Base-by-base conservation (phyloP, 805 yeast species). In the Tetrapisispora pingtungensis region DNA sequence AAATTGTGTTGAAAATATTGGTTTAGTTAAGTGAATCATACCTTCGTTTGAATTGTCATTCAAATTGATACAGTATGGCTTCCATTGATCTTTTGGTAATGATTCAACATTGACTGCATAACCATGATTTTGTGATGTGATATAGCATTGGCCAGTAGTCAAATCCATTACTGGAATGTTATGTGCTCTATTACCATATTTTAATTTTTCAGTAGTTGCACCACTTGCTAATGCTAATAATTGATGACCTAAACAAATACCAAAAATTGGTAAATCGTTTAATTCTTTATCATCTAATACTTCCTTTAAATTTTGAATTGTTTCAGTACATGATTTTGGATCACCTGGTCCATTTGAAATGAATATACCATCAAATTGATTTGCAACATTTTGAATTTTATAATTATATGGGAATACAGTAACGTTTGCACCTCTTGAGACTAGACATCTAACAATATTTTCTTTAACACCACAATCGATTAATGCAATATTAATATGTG, bases 391-490 rank as follows among this genome's bases (percentile, higher is more conserved):
- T 60, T 90, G 89, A 53, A 93, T 78, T 52, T 96, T 96, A 65
- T 84, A 90, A 70, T 93, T 84, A 67, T 84, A 89, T 42, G 99
- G 99, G 76, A 93, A 83, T 14, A 93, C 97, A 3, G 97, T 93
- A 55, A 90, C 79, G 22, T 95, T 83, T 31, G 97, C 96, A 49
- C 97, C 98, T 68, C 98, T 82, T 52, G 85, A 76, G 27, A 86
- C 97, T 41, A 93, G 74, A 50, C 96, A 88, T 69, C 98, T 81
- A 62, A 93, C 73, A 52, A 93, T 93, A 70, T 93, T 93, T 69
- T 93, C 97, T 72, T 93, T 93, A 53, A 93, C 97, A 62, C 99
- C 99, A 68, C 99, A 93, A 67, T 93, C 99, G 46, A 93, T 73
- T 33, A 93, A 88, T 13, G 97, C 96, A 55, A 93, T 80, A 62